Conservation (phyloP, 1,284 basidiomycete species). For the Ustilago crameri region DNA sequence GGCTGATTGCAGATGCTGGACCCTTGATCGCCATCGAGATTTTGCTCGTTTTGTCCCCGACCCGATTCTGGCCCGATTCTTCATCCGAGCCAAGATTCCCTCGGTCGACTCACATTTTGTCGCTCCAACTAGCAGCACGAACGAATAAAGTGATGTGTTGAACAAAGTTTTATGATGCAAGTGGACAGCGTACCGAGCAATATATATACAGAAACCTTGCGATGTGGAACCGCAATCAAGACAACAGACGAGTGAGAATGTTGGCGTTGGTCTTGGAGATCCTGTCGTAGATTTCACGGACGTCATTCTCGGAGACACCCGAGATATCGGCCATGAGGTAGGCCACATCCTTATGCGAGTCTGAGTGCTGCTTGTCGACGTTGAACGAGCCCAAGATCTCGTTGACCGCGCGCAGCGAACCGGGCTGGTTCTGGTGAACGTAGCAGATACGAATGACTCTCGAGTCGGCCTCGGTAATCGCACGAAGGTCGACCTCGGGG, state of each 20-base stretch:
- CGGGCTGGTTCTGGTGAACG: constrained; percentile 96
- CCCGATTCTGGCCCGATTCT: no score
- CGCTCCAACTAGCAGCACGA: no score
- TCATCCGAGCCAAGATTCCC: no score
- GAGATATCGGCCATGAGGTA: constrained; percentile 97
- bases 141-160: not conserved
- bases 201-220: not conserved
- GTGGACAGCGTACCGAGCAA: not conserved
- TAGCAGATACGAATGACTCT: constrained; percentile 90
- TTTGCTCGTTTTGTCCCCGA: no score
- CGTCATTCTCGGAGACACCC: constrained; percentile 83
- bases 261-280: constrained; percentile 77
- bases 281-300: constrained; percentile 82
- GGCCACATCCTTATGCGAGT: constrained; percentile 92
- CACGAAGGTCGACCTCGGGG: constrained; percentile 96
- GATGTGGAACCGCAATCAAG: constrained; percentile 1
- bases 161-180: constrained; percentile 1
- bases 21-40: no score
- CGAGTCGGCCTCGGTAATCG: constrained; percentile 80
- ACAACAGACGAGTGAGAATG: constrained; percentile 59
- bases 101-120: no score
- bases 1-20: no score
- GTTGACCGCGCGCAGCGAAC: constrained; percentile 95
- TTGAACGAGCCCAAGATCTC: constrained; percentile 90
- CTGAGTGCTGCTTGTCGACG: constrained; percentile 98